Conservation (phyloP, 2,329 filamentous ascomycete genomes). For the Phyllosticta citrichinensis region DNA sequence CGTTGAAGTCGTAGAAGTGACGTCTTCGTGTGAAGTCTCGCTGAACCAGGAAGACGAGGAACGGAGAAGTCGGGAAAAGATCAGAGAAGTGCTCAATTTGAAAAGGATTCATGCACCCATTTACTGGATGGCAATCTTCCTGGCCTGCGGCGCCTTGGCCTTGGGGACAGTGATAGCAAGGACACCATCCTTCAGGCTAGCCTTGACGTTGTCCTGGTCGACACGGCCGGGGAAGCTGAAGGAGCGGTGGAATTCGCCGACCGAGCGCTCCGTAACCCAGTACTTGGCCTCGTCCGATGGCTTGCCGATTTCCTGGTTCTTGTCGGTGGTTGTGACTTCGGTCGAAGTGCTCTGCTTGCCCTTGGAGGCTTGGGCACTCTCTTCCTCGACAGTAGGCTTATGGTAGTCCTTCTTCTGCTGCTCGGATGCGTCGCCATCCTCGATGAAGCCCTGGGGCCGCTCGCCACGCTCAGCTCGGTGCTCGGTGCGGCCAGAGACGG, state of each 20-base stretch:
- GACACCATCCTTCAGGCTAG: constrained; percentile 51
- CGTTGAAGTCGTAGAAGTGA: not conserved
- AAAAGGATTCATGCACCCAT: not conserved
- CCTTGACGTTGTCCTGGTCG: constrained; percentile 51
- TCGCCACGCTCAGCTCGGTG: constrained; percentile 49
- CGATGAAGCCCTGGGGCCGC: constrained; percentile 38
- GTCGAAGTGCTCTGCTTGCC: constrained; percentile 13
- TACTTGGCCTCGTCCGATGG: constrained; percentile 44
- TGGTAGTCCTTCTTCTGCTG: constrained; percentile 24
- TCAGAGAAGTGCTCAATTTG: not conserved
- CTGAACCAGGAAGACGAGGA: not conserved
- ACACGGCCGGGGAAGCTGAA: constrained; percentile 50
- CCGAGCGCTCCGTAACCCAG: constrained; percentile 55
- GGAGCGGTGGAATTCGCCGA: constrained; percentile 49
- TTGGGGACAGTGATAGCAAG: constrained; percentile 50
- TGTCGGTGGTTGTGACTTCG: constrained; percentile 20
- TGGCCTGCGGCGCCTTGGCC: constrained; percentile 35
- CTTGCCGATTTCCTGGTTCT: constrained; percentile 31
- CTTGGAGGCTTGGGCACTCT: constrained; percentile 22
- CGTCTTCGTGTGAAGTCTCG: not conserved
- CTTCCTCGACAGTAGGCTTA: constrained; percentile 58
- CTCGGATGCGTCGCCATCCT: constrained; percentile 23
- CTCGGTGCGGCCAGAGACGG: constrained; percentile 60
- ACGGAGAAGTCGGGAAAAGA: not conserved
- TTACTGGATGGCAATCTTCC: constrained; percentile 49